A percentile compares a stretch with the other conserved stretches of the same genome.
Conservation (phyloP, 2,329 filamentous ascomycete genomes). For the Stachybotrys chlorohalonatus region DNA sequence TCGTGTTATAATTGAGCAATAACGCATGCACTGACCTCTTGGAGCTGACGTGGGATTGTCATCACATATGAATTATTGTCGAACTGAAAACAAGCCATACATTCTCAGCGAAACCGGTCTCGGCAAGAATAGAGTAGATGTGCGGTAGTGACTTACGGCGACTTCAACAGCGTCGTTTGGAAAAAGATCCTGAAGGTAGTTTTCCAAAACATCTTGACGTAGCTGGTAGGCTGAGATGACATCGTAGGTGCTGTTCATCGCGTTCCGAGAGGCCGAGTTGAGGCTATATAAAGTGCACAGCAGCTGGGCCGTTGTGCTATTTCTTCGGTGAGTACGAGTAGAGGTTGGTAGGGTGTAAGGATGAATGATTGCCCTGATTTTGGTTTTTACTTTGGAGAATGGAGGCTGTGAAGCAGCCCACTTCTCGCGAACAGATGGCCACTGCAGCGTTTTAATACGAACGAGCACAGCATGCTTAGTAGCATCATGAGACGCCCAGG, state of each 20-base stretch:
- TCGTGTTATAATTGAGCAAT: too few relatives aligned
- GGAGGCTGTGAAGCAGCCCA: background rate
- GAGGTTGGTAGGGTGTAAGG: background rate
- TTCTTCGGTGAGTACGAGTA: background rate
- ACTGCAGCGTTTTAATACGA: background rate
- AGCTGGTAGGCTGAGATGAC: background rate
- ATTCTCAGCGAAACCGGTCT: too few relatives aligned
- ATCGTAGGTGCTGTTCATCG: background rate
- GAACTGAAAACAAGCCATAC: too few relatives aligned
- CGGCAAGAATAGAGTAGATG: too few relatives aligned
- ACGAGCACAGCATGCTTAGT: background rate
- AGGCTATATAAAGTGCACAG: too few relatives aligned
- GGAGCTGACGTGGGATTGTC: too few relatives aligned
- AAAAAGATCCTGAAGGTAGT: background rate
- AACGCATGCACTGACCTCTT: too few relatives aligned
- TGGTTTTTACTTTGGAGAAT: background rate
- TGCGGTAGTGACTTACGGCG: background rate
- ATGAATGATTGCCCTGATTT: background rate
- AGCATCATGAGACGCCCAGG: background rate
- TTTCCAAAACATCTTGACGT: background rate
- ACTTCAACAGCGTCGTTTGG: background rate
- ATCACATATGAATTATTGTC: too few relatives aligned
- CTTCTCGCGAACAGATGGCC: background rate
- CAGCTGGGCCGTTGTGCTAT: background rate
- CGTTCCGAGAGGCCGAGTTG: too few relatives aligned